phyloP scores from a whole-genome alignment of 2,329 filamentous ascomycete genomes.

The Aureobasidium sp. region DNA sequence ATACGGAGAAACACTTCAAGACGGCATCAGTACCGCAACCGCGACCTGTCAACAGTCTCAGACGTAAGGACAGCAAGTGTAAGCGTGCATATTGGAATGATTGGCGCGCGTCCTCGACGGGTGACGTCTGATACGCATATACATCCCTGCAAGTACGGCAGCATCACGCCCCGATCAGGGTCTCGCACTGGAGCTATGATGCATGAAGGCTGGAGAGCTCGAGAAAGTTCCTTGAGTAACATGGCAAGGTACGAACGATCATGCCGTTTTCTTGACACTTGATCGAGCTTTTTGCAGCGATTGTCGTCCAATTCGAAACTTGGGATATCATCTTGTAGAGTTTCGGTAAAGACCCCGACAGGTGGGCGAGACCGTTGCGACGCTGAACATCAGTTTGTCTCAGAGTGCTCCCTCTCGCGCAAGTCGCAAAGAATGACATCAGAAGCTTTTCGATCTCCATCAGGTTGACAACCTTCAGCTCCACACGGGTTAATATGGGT shows the following conservation, averaged over 20 bases:
- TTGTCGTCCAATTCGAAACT: not conserved
- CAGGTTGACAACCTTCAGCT: not conserved
- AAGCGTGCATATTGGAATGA: conserved; percentile 2
- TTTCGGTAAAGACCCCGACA: conserved; percentile 3
- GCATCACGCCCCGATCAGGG: not conserved
- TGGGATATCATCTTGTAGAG: not conserved
- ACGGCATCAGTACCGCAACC: not conserved
- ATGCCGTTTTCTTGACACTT: not conserved
- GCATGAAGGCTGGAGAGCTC: conserved; percentile 4
- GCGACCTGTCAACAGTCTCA: conserved; percentile 6
- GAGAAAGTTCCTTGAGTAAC: not conserved
- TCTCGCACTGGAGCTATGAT: conserved; percentile 6
- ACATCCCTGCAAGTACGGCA: conserved; percentile 11
- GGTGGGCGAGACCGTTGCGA: not conserved
- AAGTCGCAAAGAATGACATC: not conserved
- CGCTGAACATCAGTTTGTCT: conserved; percentile 7
- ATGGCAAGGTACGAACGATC: not conserved
- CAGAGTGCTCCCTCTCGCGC: not conserved
- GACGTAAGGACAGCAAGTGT: not conserved
- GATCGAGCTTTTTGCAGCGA: not conserved
- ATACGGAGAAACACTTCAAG: not conserved
- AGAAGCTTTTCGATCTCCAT: not conserved
- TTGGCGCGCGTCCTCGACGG: conserved; percentile 1
- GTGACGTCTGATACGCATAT: conserved; percentile 8
- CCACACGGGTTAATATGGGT: conserved; percentile 2